Base-by-base conservation (phyloP, 2,329 filamentous ascomycete species). In the Diaporthe destruens region DNA sequence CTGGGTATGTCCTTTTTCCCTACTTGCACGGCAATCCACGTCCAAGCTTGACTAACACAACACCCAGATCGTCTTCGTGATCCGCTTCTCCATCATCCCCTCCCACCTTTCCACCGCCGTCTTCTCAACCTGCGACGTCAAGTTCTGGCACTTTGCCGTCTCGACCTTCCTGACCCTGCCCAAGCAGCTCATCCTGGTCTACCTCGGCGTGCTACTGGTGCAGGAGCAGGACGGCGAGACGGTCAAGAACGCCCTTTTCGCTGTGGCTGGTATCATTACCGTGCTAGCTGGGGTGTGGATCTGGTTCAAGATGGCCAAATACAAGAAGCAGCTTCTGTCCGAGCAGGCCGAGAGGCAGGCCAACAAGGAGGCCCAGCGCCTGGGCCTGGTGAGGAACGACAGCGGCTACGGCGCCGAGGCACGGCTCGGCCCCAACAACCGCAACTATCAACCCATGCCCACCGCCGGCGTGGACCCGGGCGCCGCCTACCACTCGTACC, bases 21-120 rank as follows among this genome's bases (percentile, higher is more conserved):
- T 2, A 14, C 6, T 23, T 23, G 6, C 36, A 5, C 20, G 11
- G 29, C 16, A 39, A 14, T 29, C 20, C 14, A 23, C 29, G 1
- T 39, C 5, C 5, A 2, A 36, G 29, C 25, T 9, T 14, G 18
- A 42, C 59, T 75, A 63, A 73, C 73, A 25, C 63, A 57, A 23
- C 47, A 20, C 14, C 11, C 47, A 82, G 81, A 80, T 84, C 59
- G 80, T 84, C 29, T 79, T 84, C 65, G 76, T 84, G 20, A 82
- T 84, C 66, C 82, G 83, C 36, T 81, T 84, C 67, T 83, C 82
- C 55, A 77, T 82, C 47, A 80, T 84, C 36, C 82, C 82, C 18
- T 81, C 81, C 14, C 82, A 84, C 75, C 81, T 84, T 75, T 82
- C 81, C 6, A 84, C 82, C 1, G 82, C 82, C n/a, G 81, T 84